phyloP scores from a whole-genome alignment of 139 green algal genomes.

The Volvox reticuliferus region DNA sequence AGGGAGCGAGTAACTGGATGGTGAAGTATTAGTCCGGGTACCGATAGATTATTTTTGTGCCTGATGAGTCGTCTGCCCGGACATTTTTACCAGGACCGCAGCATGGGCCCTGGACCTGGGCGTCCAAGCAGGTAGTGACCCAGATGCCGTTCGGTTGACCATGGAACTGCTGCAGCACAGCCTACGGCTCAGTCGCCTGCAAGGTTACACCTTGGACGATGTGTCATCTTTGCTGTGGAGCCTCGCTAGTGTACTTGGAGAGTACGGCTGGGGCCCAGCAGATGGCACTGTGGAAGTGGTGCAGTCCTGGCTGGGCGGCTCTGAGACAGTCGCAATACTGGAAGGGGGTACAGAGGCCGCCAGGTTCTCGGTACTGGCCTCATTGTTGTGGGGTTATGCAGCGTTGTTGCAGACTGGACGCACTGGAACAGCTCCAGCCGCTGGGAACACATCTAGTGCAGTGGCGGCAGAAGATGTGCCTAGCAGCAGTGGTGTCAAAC shows the following conservation, averaged over 20 bases:
- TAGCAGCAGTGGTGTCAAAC: background rate
- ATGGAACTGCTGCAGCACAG: conserved; percentile 1
- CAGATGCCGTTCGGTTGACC: background rate
- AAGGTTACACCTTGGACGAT: background rate
- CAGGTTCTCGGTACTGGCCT: background rate
- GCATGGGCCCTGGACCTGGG: conserved; percentile 2
- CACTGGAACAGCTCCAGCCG: background rate
- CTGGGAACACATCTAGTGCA: background rate
- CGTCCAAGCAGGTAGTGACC: background rate
- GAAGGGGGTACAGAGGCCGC: too few relatives aligned
- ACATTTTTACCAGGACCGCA: background rate
- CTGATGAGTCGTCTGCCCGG: too few relatives aligned
- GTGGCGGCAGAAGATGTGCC: background rate
- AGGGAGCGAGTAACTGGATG: too few relatives aligned
- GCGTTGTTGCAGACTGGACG: conserved; percentile 5
- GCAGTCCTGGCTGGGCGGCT: background rate
- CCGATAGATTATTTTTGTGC: too few relatives aligned
- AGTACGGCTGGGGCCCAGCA: background rate
- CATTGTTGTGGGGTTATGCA: conserved; percentile 37
- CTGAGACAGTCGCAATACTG: background rate
- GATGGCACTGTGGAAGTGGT: background rate
- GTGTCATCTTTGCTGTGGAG: conserved; percentile 5
- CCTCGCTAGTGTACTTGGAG: background rate
- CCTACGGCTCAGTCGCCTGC: background rate
- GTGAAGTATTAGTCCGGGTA: too few relatives aligned